Base-by-base conservation (phyloP, 2,329 filamentous ascomycete species). In the Endoconidiophora laricicola region DNA sequence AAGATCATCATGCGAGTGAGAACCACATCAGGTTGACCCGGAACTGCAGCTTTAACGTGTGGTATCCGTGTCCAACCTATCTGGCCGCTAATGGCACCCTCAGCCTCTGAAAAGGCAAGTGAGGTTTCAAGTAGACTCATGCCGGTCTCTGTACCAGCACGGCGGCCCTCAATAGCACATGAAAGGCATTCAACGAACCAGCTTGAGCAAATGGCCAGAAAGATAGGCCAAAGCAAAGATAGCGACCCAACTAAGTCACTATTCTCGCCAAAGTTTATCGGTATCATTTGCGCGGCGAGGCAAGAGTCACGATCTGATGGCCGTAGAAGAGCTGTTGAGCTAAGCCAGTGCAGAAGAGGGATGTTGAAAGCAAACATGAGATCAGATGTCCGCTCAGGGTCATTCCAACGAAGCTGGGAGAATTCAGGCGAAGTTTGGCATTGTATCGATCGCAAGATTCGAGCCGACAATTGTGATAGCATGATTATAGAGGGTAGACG, bases 81-180 rank as follows among this genome's bases (percentile, higher is more conserved):
- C 46, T 87, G 83, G 56, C 81, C 84, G 57, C 80, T 81, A 43
- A 95, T 80, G 55, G 88, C 83, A 26, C 85, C 82, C 62, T 98
- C 91, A 6, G 90, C 90, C 64, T 98, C 91, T 9, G 90, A 86
- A 66, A 96, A 98, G 2, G 90, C 90, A 6, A 98, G 71, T 0
- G 88, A 95, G 60, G 95, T 88, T 62, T 98, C 91, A 59, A 96
- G 94, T 2, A 95, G 75, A 0, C 88, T 94, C 85, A 96, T 94
- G 16, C 87, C 88, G 1, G 86, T 93, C 65, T 96, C 91, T 0
- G 85, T 82, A 55, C 83, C 77, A 0, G 86, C 76, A 2, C 78
- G 75, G 2, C 83, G 78, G 29, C 90, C 90, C 62, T 94, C 86
- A 5, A 96, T 73, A 7, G 90, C 86, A 62, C 86, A 94, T 3